Evolutionary conservation across 495 filamentous ascomycete genomes (phyloP), one percentile per base, ranked within the genome.

Genomic region (Daldinia loculata): DNA sequence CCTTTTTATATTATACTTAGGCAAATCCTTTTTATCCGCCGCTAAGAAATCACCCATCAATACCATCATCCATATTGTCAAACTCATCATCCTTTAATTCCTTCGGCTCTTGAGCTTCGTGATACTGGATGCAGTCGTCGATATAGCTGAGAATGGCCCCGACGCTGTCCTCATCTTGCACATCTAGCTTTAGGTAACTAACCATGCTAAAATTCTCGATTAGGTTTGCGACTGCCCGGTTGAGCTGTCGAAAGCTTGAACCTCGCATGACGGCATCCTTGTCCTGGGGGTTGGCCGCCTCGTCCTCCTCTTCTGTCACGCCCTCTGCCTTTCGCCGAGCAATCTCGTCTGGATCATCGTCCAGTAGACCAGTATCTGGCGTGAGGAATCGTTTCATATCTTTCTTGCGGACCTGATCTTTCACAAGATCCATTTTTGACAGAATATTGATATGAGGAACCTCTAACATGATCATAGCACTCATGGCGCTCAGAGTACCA

Each of bases 141-240:
- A 99, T 97, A 75, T 98, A 94, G 83, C 95, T 98, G 67, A 99
- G 78, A n/a, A 98, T 89, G 7, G 89, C 89, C 4, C 87, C 89
- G 8, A 99, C 92, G 76, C 95, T 98, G 70, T 99, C 95, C 79
- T 98, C 95, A 70, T 97, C 90, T 72, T 94, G 92, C 53, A 88
- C 92, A 76, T 98, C 92, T 36, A 99, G 81, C 82, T 93, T 90
- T 41, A 98, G 82, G 76, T 95, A 99, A 19, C 90, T 95, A 4
- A 99, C 94, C 93, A 99, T 97, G 79, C 94, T 96, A 79, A 97
- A 99, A 78, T 91, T 94, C 79, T 98, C 95, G 63, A 99, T 94
- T 61, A 99, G 80, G 57, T 90, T 87, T 12, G 91, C 95, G 22
- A 99, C 94, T 1, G 94, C 94, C 61, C 82, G 85, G 70, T 97